Percentiles rank a stretch among this genome's conserved stretches.
Conservation (phyloP, 139 green algal genomes). For the Auxenochlorella pyrenoidosa region DNA sequence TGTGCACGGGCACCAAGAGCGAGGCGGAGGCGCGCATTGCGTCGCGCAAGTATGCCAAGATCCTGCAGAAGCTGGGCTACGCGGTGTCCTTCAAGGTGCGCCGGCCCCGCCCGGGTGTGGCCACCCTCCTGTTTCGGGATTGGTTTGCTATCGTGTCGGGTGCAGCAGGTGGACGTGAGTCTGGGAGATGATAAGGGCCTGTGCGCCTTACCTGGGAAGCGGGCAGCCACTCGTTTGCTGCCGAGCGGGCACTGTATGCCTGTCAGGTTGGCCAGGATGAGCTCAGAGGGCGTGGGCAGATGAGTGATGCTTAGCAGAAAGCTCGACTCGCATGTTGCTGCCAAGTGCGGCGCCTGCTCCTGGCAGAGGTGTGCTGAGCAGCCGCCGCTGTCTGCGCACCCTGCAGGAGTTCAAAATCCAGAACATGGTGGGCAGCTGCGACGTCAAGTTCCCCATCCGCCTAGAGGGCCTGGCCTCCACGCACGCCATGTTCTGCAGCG, state of each 20-base stretch:
- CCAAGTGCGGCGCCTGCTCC: neutral
- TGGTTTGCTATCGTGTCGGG: no score
- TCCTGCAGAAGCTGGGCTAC: conserved; percentile 94
- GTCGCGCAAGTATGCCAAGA: conserved; percentile 92
- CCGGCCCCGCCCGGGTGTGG: no score
- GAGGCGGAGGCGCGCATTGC: conserved; percentile 78
- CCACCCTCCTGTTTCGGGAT: no score
- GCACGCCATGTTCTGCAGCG: conserved; percentile 88
- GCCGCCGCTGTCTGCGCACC: neutral
- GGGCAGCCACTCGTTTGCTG: neutral
- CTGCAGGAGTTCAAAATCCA: conserved; percentile 59
- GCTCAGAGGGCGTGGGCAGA: neutral
- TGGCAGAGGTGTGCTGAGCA: neutral
- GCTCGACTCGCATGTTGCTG: neutral
- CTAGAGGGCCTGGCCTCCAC: conserved; percentile 91
- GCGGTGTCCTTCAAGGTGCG: conserved; percentile 84
- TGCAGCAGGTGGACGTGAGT: no score
- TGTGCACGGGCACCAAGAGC: conserved; percentile 93
- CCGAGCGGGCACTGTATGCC: neutral
- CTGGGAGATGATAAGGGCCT: no score
- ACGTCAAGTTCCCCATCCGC: conserved; percentile 98
- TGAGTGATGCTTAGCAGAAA: neutral
- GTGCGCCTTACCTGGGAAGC: no score
- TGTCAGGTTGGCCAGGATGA: neutral
- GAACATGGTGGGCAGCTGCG: conserved; percentile 99